Evolutionary conservation across 2,329 filamentous ascomycete species (phyloP).

Genomic region (Pyrenophora seminiperda): DNA sequence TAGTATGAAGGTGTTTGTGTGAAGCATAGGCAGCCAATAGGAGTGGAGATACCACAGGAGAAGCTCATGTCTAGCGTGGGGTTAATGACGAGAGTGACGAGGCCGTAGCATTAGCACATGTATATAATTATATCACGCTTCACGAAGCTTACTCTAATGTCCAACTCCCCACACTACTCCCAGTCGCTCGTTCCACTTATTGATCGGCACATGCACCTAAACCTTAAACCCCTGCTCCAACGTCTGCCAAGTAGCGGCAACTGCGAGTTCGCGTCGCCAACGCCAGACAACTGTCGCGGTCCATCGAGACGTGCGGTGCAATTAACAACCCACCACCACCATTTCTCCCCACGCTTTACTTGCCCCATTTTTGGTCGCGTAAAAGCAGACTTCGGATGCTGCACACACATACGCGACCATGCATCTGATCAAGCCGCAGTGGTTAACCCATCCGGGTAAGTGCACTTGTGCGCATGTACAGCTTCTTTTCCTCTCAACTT

Average conservation of each 20-base stretch:
- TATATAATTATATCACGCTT: background rate
- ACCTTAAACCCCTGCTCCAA: slow-evolving; percentile 38
- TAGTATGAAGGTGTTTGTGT: background rate
- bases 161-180: background rate
- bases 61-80: background rate
- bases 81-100: background rate
- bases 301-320: slow-evolving; percentile 23
- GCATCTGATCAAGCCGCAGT: slow-evolving; percentile 85
- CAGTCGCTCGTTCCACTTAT: slow-evolving; percentile 14
- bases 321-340: slow-evolving; percentile 19
- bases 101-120: background rate
- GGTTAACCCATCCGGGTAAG: slow-evolving; percentile 89
- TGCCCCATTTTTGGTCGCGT: slow-evolving; percentile 29
- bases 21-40: background rate
- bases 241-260: slow-evolving; percentile 34
- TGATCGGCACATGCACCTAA: slow-evolving; percentile 42
- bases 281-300: slow-evolving; percentile 40
- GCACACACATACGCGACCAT: slow-evolving; percentile 43
- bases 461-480: slow-evolving; percentile 27
- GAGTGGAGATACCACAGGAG: background rate
- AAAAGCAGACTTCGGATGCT: slow-evolving; percentile 31
- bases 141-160: background rate
- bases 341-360: slow-evolving; percentile 4
- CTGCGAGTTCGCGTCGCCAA: slow-evolving; percentile 40
- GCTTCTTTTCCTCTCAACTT: background rate